Evolutionary conservation across 306 rosid species (phyloP).

Genomic region (Dicorynia guianensis): DNA sequence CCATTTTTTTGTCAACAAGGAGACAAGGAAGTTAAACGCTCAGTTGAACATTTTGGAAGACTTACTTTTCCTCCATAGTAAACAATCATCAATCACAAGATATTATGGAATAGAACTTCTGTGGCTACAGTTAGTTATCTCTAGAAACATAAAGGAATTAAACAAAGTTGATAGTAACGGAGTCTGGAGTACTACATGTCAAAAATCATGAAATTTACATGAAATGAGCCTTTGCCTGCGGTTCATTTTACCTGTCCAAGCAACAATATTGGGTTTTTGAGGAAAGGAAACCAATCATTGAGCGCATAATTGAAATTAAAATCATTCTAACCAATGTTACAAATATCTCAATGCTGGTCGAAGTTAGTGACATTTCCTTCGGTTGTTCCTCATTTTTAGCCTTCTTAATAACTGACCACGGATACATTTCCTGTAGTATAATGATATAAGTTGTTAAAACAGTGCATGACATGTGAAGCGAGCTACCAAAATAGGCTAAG

Average conservation of each 20-base stretch:
- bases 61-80: constrained; percentile 75
- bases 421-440: constrained; percentile 57
- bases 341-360: constrained; percentile 66
- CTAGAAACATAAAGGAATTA: neutral
- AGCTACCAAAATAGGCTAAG: constrained; percentile 9
- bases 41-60: constrained; percentile 74
- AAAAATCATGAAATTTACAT: neutral
- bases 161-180: no score
- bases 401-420: constrained; percentile 52
- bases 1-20: constrained; percentile 72
- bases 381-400: constrained; percentile 67
- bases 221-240: neutral
- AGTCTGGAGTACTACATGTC: neutral
- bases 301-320: constrained; percentile 16
- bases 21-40: constrained; percentile 73
- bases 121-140: neutral
- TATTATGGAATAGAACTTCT: neutral
- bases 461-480: neutral
- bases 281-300: constrained; percentile 11
- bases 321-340: neutral
- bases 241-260: neutral
- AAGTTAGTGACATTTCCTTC: constrained; percentile 53
- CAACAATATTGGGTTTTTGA: neutral
- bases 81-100: neutral
- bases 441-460: constrained; percentile 5